These are phyloP conservation scores for Silene coronaria DNA, from an alignment of 179 eudicot genomes.

Conservation along the genomic window DNA sequence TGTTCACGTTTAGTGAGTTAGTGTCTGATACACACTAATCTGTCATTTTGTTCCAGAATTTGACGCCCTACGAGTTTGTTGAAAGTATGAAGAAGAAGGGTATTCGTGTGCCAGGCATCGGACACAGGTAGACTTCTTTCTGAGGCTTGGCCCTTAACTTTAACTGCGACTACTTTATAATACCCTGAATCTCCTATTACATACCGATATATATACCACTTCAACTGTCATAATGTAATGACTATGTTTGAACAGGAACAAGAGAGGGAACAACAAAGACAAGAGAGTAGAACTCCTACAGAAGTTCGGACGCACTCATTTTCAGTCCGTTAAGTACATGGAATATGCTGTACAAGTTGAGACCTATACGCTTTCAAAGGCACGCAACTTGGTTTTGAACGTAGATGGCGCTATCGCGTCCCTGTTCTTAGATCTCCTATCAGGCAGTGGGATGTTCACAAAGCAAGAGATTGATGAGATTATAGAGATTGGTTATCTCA, in stretches of 20 bases:
- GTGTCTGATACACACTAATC: slow-evolving; percentile 9
- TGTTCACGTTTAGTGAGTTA: not conserved
- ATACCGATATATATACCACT: not conserved
- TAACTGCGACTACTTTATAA: not conserved
- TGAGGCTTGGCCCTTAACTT: not conserved
- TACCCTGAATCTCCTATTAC: not conserved
- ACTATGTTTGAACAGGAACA: slow-evolving; percentile 47
- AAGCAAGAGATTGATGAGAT: slow-evolving; percentile 94
- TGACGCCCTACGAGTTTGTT: slow-evolving; percentile 87
- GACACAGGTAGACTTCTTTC: slow-evolving; percentile 65
- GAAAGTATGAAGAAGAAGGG: slow-evolving; percentile 99
- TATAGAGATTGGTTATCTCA: slow-evolving; percentile 82
- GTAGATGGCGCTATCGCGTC: slow-evolving; percentile 97
- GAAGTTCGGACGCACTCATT: slow-evolving; percentile 70
- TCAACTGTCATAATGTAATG: slow-evolving; percentile 5
- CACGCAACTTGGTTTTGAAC: slow-evolving; percentile 85
- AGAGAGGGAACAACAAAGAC: slow-evolving; percentile 98
- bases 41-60: slow-evolving; percentile 46
- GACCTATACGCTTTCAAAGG: slow-evolving; percentile 90
- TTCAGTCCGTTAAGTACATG: slow-evolving; percentile 97
- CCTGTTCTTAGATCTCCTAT: slow-evolving; percentile 91
- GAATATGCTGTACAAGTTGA: slow-evolving; percentile 94
- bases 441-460: slow-evolving; percentile 95
- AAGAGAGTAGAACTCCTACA: slow-evolving; percentile 97
- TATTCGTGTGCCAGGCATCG: slow-evolving; percentile 97